Base-by-base conservation (phyloP, 2,329 filamentous ascomycete species). In the Lecanicillium sp. region DNA sequence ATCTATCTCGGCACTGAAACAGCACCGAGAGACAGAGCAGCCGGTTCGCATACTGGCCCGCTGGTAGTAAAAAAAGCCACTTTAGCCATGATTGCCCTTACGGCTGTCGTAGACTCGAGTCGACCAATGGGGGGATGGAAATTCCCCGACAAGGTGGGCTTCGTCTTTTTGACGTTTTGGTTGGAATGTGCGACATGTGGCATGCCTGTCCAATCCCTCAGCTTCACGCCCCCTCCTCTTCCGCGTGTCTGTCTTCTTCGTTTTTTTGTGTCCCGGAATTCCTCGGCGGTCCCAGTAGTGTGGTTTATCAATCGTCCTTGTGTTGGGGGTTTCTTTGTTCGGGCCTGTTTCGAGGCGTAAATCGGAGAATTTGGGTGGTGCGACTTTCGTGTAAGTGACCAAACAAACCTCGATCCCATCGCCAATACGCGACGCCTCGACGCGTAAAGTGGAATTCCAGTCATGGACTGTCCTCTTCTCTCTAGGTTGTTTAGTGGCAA, bases 131-230 rank as follows among this genome's bases (percentile, higher is more conserved):
- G 32, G 14, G 7, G 12, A 14, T 5, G 14, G 15, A 21, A 15
- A 27, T 15, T 29, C 24, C 23, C 12, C 17, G 43, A 24, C 33
- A 24, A 32, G 32, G 27, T 27, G n/a, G n/a, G 33, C 26, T 39
- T 17, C 20, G n/a, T 12, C 26, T 17, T 21, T 33, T n/a, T 2
- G 9, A 24, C 10, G 44, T 15, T 46, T n/a, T 30, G 19, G 12
- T 21, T 39, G 44, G 44, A 46, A 46, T 46, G 44, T 32, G 44
- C 35, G 35, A 37, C 35, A 37, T 37, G 17, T 37, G 35, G 35
- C 19, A 39, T 46, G 27, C 26, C 44, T 39, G 27, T 33, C 35
- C 30, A n/a, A n/a, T n/a, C 10, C 17, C 32, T 39, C 10, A 24
- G 35, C 44, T 32, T 46, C 26, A 36, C 24, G 5, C 7, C 33